Conservation (phyloP, 352 stramenopile genomes). For the Thraustotheca clavata region DNA sequence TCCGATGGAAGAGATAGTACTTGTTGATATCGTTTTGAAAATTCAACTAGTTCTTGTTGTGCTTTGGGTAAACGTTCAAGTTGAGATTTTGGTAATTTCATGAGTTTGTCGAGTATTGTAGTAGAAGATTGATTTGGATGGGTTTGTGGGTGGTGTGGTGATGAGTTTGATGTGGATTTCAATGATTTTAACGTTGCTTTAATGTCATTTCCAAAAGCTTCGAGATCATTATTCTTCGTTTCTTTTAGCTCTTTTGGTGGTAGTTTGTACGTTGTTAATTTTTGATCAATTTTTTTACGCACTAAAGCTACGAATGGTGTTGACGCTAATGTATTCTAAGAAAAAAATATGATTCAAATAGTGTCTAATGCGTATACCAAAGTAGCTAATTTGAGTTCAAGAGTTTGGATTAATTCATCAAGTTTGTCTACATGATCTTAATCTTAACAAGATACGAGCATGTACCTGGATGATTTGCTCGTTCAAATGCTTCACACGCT, state of each 20-base stretch:
- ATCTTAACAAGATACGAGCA: not conserved
- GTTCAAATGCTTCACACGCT: constrained; percentile 10
- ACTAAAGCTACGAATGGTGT: constrained; percentile 15
- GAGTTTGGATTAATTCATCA: no score
- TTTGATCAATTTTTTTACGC: constrained; percentile 6
- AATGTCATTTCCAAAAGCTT: constrained; percentile 16
- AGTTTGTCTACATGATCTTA: not conserved
- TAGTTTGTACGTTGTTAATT: not conserved
- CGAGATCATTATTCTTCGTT: not conserved
- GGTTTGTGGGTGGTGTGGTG: not conserved
- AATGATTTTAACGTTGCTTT: not conserved
- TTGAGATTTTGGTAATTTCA: constrained; percentile 3
- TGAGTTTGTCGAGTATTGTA: constrained; percentile 3
- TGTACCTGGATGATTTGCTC: not conserved
- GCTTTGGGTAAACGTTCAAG: constrained; percentile 15
- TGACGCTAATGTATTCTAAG: not conserved
- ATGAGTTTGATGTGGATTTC: not conserved
- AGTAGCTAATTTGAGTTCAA: no score
- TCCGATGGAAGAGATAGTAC: not conserved
- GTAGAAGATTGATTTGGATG: not conserved
- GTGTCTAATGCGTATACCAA: no score
- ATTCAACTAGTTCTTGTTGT: constrained; percentile 14
- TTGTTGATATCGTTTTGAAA: constrained; percentile 12
- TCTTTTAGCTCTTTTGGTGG: not conserved
- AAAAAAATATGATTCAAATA: no score